Percentiles rank a stretch among this genome's conserved stretches.
phyloP scores from a whole-genome alignment of 2,329 filamentous ascomycete genomes.

The Corinectria fuckeliana region DNA sequence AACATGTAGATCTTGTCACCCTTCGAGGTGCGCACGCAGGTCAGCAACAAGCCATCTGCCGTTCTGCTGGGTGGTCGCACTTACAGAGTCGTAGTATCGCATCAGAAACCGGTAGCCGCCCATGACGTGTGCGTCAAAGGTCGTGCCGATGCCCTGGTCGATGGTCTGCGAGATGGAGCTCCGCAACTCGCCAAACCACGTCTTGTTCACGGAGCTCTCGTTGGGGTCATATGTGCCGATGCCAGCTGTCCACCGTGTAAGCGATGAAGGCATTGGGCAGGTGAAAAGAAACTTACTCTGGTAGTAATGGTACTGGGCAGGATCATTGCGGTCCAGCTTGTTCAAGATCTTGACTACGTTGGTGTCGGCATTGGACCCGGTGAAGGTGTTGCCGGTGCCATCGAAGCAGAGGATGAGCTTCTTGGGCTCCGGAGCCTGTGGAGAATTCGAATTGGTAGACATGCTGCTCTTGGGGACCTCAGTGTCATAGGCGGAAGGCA shows the following conservation, averaged over 20 bases:
- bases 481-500: background rate
- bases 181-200: slow-evolving; percentile 41
- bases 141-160: slow-evolving; percentile 52
- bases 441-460: background rate
- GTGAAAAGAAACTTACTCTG: slow-evolving; percentile 46
- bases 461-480: background rate
- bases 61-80: slow-evolving; percentile 6
- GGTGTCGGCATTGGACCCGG: slow-evolving; percentile 55
- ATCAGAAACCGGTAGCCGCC: slow-evolving; percentile 61
- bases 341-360: slow-evolving; percentile 60
- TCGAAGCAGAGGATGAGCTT: slow-evolving; percentile 58
- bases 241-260: slow-evolving; percentile 43
- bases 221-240: slow-evolving; percentile 57
- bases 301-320: slow-evolving; percentile 57
- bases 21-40: slow-evolving; percentile 25
- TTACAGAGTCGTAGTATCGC: slow-evolving; percentile 56
- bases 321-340: slow-evolving; percentile 53
- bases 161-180: slow-evolving; percentile 48
- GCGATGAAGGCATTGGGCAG: background rate
- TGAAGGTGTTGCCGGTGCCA: slow-evolving; percentile 56
- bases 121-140: slow-evolving; percentile 59
- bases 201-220: slow-evolving; percentile 50
- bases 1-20: slow-evolving; percentile 61
- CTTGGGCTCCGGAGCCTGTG: slow-evolving; percentile 35
- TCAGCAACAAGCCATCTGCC: slow-evolving; percentile 1